Evolutionary conservation across 306 rosid genomes (phyloP), one percentile per base, ranked within the genome.

Genomic region (Cicer arietinum): DNA sequence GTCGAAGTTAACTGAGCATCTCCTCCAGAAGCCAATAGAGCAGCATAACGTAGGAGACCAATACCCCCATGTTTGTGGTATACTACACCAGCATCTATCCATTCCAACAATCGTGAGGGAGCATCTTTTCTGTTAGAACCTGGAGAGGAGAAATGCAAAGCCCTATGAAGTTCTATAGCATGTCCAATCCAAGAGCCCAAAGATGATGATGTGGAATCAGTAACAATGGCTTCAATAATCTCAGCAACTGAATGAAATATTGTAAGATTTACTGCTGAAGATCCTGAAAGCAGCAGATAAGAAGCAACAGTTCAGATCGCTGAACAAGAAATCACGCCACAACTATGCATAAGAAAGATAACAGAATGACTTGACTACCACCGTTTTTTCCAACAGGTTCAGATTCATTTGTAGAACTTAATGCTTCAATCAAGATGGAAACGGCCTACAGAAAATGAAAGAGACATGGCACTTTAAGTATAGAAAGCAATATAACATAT

Each of bases 101-200:
- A 92, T 84, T 94, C 99, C 90, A 94, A 85, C 84, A 94, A 81
- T 43, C 99, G 84, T 52, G 97, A 80, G 48, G 99, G 99, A 80
- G 97, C 96, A 89, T 94, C 99, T 80, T 94, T 94, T 85, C 90
- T 86, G 80, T 88, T 92, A 65, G 99, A 90, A 69, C 99, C 99
- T 7, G 97, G 88, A 73, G 99, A 88, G 42, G 99, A 92, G 84
- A 89, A 86, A 88, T 90, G 89, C 76, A 94, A 86, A 68, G 96
- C 92, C 79, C 89, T 90, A 62, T 92, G 91, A 77, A 94, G 94
- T 69, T 94, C 99, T 85, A 80, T 62, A 67, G 94, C 97, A 90
- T 86, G 96, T 71, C 89, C 91, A 72, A 94, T 89, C 99, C 99
- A 94, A 39, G 93, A 88, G 77, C 84, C 84, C 79, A 94, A 83